Conservation (phyloP, 495 filamentous ascomycete species). For the Neurospora sp. region DNA sequence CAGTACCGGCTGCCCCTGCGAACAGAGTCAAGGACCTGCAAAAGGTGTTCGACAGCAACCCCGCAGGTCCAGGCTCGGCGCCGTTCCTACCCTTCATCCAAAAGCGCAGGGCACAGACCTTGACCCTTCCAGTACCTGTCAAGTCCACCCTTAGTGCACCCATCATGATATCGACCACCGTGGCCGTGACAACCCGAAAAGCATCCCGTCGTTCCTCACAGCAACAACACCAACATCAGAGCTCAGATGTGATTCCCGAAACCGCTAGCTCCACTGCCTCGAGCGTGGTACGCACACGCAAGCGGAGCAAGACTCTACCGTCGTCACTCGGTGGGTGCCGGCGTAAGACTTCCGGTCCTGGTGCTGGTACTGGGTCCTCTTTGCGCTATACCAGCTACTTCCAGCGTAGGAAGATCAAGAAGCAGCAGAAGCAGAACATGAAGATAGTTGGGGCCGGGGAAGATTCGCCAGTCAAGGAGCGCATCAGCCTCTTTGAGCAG, state of each 20-base stretch:
- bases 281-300: not conserved
- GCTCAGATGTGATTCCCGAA: not conserved
- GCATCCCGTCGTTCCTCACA: not conserved
- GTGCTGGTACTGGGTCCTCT: not conserved
- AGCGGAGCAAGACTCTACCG: not conserved
- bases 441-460: not conserved
- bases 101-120: slow-evolving; percentile 2
- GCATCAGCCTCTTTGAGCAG: slow-evolving; percentile 26
- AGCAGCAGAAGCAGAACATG: slow-evolving; percentile 5
- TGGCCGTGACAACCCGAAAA: slow-evolving; percentile 6
- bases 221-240: not conserved
- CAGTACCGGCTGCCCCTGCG: not conserved
- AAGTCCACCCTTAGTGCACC: slow-evolving; percentile 10
- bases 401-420: not conserved
- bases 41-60: not conserved
- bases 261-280: not conserved
- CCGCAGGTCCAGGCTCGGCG: not conserved
- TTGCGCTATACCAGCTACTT: not conserved
- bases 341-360: not conserved
- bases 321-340: not conserved
- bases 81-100: slow-evolving; percentile 7
- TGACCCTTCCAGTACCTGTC: not conserved
- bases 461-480: slow-evolving; percentile 25
- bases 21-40: not conserved
- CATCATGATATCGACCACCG: slow-evolving; percentile 12